phyloP scores from a whole-genome alignment of 129 eudicot genomes.

The Dittrichia graveolens region DNA sequence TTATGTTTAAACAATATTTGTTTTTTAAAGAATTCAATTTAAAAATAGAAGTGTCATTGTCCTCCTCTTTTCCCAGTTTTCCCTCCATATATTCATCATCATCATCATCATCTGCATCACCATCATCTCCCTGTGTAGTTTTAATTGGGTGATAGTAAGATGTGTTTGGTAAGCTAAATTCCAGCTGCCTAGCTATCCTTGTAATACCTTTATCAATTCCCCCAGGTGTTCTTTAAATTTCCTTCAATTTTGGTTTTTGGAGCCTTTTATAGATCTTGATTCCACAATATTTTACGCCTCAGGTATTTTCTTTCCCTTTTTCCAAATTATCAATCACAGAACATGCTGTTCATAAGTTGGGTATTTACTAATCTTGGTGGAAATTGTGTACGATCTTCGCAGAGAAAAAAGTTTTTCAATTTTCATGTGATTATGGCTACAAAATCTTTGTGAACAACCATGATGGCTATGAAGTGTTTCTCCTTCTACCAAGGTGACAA shows the following conservation, averaged over 20 bases:
- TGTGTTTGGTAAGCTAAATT: slow-evolving; percentile 65
- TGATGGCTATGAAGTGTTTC: slow-evolving; percentile 70
- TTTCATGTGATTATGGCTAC: slow-evolving; percentile 25
- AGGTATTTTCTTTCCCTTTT: slow-evolving; percentile 16
- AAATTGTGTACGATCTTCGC: neutral
- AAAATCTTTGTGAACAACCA: slow-evolving; percentile 31
- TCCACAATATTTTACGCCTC: slow-evolving; percentile 17
- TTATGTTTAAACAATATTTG: too few species aligned
- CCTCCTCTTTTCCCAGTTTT: slow-evolving; percentile 8
- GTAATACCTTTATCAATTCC: neutral
- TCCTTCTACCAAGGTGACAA: slow-evolving; percentile 50
- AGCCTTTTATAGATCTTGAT: neutral
- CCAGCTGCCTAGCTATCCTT: slow-evolving; percentile 51
- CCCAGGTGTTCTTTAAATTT: neutral
- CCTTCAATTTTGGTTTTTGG: slow-evolving; percentile 15
- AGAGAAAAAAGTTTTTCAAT: neutral
- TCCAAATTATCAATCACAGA: neutral
- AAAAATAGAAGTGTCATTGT: slow-evolving; percentile 22
- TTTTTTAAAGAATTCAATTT: neutral
- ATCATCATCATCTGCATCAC: slow-evolving; percentile 10
- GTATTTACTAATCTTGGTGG: neutral
- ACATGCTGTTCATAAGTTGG: slow-evolving; percentile 10
- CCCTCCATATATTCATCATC: slow-evolving; percentile 41
- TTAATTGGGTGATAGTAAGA: slow-evolving; percentile 30
- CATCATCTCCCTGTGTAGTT: slow-evolving; percentile 18